Percentiles rank a stretch among this genome's conserved stretches.
phyloP scores from a whole-genome alignment of 192 early-diverging fungal species.

The Backusella tarrabulga region DNA sequence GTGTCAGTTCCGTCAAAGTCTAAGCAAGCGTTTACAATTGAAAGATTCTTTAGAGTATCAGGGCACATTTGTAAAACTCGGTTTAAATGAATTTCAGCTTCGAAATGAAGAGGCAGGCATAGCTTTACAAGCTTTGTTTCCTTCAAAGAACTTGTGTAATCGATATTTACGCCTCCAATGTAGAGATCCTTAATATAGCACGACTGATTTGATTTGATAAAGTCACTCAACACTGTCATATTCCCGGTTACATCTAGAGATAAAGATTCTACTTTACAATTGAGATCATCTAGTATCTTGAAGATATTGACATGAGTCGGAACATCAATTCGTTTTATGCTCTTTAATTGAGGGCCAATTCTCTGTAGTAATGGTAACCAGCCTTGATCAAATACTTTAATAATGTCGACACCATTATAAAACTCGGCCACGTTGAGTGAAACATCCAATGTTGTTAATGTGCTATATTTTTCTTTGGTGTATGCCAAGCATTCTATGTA shows the following conservation, averaged over 20 bases:
- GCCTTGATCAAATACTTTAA: not conserved
- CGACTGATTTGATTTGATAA: not conserved
- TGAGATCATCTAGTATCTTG: not conserved
- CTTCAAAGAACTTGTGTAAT: not conserved
- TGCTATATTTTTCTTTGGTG: not conserved
- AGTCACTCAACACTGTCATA: not conserved
- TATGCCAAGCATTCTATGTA: not conserved
- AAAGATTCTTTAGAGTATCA: not conserved
- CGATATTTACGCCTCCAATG: no score
- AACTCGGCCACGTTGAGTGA: not conserved
- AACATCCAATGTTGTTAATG: not conserved
- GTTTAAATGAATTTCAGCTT: not conserved
- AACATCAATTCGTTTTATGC: not conserved
- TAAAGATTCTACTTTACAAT: not conserved
- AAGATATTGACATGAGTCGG: not conserved
- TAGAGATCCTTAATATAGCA: not conserved
- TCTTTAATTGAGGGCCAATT: not conserved
- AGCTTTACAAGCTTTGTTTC: not conserved
- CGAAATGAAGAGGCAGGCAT: not conserved
- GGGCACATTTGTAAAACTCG: not conserved
- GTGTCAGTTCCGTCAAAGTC: not conserved
- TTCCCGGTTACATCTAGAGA: not conserved
- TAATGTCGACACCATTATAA: not conserved
- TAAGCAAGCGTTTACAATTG: not conserved
- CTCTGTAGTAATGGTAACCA: not conserved